Conservation (phyloP, 176 grass and related monocot genomes). For the Cenchrus purpureus region DNA sequence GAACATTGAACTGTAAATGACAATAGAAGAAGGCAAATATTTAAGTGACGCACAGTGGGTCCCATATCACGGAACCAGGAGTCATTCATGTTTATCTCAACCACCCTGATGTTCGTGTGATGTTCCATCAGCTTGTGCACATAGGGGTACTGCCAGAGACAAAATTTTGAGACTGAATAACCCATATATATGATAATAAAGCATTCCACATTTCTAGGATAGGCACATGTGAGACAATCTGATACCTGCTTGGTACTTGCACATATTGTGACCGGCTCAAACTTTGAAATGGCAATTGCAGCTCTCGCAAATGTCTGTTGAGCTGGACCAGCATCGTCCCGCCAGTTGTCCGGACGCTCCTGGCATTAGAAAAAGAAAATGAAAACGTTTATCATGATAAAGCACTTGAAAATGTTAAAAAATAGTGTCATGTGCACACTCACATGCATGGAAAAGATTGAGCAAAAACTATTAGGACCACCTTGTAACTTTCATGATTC, state of each 20-base stretch:
- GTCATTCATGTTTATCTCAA: conserved; percentile 99
- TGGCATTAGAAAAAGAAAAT: conserved; percentile 42
- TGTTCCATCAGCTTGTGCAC: conserved; percentile 58
- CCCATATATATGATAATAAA: too few relatives aligned
- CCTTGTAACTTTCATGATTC: not conserved
- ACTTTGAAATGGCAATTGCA: conserved; percentile 79
- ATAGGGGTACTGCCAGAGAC: conserved; percentile 53
- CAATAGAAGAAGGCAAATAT: conserved; percentile 13
- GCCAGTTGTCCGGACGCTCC: conserved; percentile 93
- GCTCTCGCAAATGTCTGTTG: conserved; percentile 59
- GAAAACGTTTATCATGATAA: not conserved
- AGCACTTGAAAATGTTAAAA: conserved; percentile 19
- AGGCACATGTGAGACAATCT: not conserved
- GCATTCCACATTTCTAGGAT: not conserved
- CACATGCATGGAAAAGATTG: not conserved
- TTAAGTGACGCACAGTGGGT: conserved; percentile 64
- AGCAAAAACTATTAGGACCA: not conserved
- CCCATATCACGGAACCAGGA: conserved; percentile 96
- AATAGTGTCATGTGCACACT: not conserved
- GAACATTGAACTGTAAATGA: not conserved
- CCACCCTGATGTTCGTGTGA: conserved; percentile 72
- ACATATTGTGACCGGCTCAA: conserved; percentile 83
- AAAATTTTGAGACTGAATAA: conserved; percentile 12
- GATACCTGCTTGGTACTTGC: conserved; percentile 67
- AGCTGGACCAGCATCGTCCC: conserved; percentile 66